A percentile compares a stretch with the other conserved stretches of the same genome.
Conservation (phyloP, 1,284 basidiomycete genomes). For the Violaceomyces palustris region DNA sequence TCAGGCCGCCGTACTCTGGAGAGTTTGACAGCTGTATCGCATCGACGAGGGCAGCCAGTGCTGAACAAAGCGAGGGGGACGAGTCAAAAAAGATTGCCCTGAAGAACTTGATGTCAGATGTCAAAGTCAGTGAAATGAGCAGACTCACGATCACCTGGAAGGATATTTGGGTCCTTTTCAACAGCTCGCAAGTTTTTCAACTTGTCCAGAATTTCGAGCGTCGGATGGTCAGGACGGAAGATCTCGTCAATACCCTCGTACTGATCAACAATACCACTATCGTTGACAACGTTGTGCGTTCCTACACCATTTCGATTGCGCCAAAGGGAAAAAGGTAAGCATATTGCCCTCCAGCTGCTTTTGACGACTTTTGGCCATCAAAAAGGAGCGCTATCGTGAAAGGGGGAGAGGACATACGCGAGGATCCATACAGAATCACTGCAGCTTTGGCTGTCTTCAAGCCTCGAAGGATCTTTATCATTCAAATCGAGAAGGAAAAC, state of each 20-base stretch:
- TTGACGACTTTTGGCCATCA: too few species aligned
- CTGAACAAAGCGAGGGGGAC: constrained; percentile 55
- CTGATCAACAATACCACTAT: constrained; percentile 58
- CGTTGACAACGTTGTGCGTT: constrained; percentile 70
- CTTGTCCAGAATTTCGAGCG: constrained; percentile 68
- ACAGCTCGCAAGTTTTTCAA: constrained; percentile 58
- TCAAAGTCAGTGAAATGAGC: neutral
- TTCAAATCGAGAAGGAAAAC: neutral
- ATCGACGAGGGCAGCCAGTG: constrained; percentile 80
- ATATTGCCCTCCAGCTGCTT: too few species aligned
- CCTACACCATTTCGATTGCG: too few species aligned
- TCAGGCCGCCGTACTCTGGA: constrained; percentile 28
- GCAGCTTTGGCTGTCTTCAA: constrained; percentile 88
- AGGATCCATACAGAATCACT: constrained; percentile 69
- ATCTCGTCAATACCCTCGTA: constrained; percentile 75
- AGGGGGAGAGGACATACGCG: constrained; percentile 22
- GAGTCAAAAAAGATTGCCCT: neutral
- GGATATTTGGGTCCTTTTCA: constrained; percentile 8
- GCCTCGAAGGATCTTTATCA: constrained; percentile 70
- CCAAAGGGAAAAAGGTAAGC: too few species aligned
- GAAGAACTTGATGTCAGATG: neutral
- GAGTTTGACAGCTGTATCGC: constrained; percentile 65
- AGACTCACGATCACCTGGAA: constrained; percentile 46
- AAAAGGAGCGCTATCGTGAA: too few species aligned
- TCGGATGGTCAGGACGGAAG: constrained; percentile 72